A percentile compares a stretch with the other conserved stretches of the same genome.
phyloP scores from a whole-genome alignment of 2,329 filamentous ascomycete species.

The Phoma sp. region DNA sequence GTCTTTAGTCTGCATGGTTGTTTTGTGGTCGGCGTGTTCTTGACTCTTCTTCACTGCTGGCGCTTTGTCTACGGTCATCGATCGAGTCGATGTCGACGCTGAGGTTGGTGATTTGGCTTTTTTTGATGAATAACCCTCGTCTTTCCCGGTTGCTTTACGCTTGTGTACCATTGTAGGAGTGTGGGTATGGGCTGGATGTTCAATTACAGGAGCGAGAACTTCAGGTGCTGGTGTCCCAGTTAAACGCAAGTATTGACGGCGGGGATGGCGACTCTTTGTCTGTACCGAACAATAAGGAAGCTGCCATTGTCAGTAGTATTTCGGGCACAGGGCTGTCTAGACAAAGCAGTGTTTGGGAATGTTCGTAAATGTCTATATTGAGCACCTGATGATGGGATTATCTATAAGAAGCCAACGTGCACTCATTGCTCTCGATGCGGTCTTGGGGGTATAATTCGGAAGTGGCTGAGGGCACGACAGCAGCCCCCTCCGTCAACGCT shows the following conservation, averaged over 20 bases:
- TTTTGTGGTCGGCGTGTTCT: too few relatives aligned
- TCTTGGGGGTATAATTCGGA: neutral
- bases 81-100: neutral
- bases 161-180: neutral
- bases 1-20: neutral
- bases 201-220: neutral
- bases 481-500: neutral
- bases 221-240: neutral
- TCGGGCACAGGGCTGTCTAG: neutral
- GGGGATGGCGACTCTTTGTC: neutral
- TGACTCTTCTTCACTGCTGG: too few relatives aligned
- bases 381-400: neutral
- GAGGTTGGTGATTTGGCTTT: neutral
- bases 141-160: neutral
- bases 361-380: neutral
- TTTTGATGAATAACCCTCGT: neutral
- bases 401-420: neutral
- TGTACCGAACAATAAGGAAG: too few relatives aligned
- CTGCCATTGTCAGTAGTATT: neutral
- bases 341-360: neutral
- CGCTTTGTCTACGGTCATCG: too few relatives aligned
- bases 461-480: neutral
- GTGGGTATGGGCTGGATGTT: neutral
- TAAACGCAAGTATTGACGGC: neutral
- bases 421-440: neutral